Base-by-base conservation (phyloP, 148 eudicot species). In the Rhododendron mucronatum region DNA sequence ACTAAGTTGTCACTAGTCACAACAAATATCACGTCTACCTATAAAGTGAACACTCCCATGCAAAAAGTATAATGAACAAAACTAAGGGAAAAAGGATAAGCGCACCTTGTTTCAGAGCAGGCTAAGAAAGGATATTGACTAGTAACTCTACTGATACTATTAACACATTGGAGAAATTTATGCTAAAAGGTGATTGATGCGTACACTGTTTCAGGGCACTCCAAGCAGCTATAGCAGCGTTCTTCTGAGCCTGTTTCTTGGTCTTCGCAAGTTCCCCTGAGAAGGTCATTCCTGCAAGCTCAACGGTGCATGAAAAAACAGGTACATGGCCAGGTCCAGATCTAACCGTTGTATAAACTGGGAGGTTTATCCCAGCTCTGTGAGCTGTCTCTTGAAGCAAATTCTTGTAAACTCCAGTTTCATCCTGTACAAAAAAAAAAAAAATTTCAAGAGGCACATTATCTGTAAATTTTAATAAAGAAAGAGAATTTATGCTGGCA, bases 361-460 rank as follows among this genome's bases (percentile, higher is more conserved):
- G 94, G 33, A 92, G 92, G 84, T 88, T 88, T 63, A 91, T 79
- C 65, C 92, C 93, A 57, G 92, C 93, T 88, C 93, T 84, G 81
- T 92, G 94, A 84, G 94, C 92, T n/a, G 92, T 90, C 85, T 92
- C 94, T 85, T 92, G 94, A 82, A 92, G 92, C 84, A 92, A 82
- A 87, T 92, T 92, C 89, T 92, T 92, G 83, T 92, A 92, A 48
- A 90, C 91, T 84, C 94, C 94, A 53, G 91, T 91, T 84, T 92
- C 94, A 89, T 92, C 94, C 94, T 92, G 91, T 61, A 80, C 10
- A 28, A 44, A 28, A 80, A 16, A 81, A 16, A 81, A 18, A 45
- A 4, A 13, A 14, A 10, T 21, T 20, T 33, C 20, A 30, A 14
- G 21, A 71, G 76, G 39, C 76, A 28, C 30, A 71, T 71, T 13